Conservation (phyloP, 495 filamentous ascomycete genomes). For the Glonium stellatum region DNA sequence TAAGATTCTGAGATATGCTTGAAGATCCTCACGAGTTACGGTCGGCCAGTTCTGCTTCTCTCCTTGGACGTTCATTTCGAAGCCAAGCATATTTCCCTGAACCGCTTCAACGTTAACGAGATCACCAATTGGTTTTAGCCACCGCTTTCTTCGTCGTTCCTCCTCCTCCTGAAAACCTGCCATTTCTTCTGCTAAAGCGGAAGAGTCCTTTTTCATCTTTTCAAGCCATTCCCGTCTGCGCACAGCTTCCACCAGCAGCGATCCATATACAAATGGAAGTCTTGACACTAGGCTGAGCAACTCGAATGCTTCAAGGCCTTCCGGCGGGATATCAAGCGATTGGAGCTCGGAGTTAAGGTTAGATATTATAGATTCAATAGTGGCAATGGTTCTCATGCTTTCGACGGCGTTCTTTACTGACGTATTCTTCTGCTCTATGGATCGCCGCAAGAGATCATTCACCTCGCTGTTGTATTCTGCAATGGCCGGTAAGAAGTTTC, state of each 20-base stretch:
- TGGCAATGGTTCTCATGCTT: constrained; percentile 73
- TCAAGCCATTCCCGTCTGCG: constrained; percentile 83
- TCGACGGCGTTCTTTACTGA: constrained; percentile 51
- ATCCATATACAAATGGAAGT: constrained; percentile 82
- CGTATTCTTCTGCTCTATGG: constrained; percentile 55
- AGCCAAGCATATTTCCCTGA: constrained; percentile 60
- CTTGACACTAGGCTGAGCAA: constrained; percentile 66
- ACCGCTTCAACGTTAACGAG: constrained; percentile 48
- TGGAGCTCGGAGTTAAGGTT: constrained; percentile 63
- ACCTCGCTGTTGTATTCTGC: constrained; percentile 65
- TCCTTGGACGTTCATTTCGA: constrained; percentile 79
- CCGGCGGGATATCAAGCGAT: constrained; percentile 59
- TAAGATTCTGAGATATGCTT: constrained; percentile 48
- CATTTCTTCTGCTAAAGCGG: constrained; percentile 83
- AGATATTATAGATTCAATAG: constrained; percentile 64
- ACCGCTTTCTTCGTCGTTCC: constrained; percentile 76
- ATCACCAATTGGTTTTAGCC: constrained; percentile 71
- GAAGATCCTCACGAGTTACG: constrained; percentile 50
- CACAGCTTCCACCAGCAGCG: constrained; percentile 76
- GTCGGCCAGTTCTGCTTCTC: constrained; percentile 74
- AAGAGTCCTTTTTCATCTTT: constrained; percentile 77
- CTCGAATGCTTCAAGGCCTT: constrained; percentile 66
- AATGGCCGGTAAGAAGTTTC: constrained; percentile 78
- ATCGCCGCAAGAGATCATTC: constrained; percentile 61
- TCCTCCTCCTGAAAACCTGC: constrained; percentile 87